Percentiles rank a stretch among this genome's conserved stretches.
These are phyloP conservation scores for Lactifluus piperatus DNA, from an alignment of 768 basidiomycete species.

Conservation along the genomic window DNA sequence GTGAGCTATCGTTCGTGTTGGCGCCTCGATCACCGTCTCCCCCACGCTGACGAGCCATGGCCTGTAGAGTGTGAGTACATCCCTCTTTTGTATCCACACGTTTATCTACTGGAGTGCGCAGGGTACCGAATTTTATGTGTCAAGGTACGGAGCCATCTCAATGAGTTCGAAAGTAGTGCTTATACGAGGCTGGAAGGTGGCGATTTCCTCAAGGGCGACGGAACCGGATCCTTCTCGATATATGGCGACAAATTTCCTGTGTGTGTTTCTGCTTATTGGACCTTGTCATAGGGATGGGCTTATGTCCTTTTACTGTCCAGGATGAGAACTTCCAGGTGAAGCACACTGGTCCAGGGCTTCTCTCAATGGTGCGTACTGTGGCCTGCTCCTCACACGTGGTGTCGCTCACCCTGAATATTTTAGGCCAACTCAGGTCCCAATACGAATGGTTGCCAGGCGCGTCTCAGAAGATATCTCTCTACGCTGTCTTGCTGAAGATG, in stretches of 20 bases:
- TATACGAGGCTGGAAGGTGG: constrained; percentile 46
- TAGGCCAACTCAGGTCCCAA: constrained; percentile 93
- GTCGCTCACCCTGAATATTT: background rate
- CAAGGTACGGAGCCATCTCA: constrained; percentile 50
- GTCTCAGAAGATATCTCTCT: constrained; percentile 8
- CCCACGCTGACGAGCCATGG: constrained; percentile 21
- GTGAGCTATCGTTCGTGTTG: constrained; percentile 34
- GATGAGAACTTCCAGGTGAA: constrained; percentile 95
- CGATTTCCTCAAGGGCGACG: constrained; percentile 91
- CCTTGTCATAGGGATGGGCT: background rate
- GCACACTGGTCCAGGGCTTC: constrained; percentile 74
- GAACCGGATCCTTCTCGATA: constrained; percentile 94
- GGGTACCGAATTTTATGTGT: constrained; percentile 92
- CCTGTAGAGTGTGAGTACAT: constrained; percentile 54
- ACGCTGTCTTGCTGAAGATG: background rate
- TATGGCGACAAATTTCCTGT: constrained; percentile 90
- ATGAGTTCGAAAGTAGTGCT: background rate
- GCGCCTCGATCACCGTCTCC: constrained; percentile 21
- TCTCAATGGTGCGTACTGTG: constrained; percentile 71
- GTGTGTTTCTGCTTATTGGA: constrained; percentile 34
- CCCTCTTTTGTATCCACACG: background rate
- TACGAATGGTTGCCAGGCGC: constrained; percentile 86
- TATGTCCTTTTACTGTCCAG: constrained; percentile 29
- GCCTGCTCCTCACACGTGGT: background rate
- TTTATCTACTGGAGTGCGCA: constrained; percentile 25